These are phyloP conservation scores for Claviceps sp. DNA, from an alignment of 2,329 filamentous ascomycete genomes.

Conservation along the genomic window DNA sequence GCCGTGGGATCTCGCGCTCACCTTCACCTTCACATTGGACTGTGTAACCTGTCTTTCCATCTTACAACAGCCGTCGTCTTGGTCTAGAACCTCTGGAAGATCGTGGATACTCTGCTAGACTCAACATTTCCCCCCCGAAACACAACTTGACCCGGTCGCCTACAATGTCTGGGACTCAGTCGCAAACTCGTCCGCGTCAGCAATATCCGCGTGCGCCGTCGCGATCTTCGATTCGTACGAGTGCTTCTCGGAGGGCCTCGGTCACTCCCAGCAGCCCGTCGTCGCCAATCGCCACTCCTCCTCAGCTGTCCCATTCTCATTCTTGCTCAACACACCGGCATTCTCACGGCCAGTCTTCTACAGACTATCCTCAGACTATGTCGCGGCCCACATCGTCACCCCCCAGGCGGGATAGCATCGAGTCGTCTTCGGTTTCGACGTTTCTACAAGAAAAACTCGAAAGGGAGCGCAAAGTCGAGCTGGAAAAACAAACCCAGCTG, in stretches of 20 bases:
- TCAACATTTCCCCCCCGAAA: neutral
- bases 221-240: slow-evolving; percentile 30
- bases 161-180: slow-evolving; percentile 18
- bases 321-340: slow-evolving; percentile 25
- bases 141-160: neutral
- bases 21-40: neutral
- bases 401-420: slow-evolving; percentile 28
- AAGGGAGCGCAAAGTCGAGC: slow-evolving; percentile 35
- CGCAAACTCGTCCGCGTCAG: slow-evolving; percentile 12
- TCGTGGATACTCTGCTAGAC: neutral
- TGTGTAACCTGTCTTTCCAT: neutral
- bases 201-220: slow-evolving; percentile 30
- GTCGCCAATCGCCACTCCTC: slow-evolving; percentile 24
- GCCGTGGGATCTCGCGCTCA: neutral
- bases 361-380: slow-evolving; percentile 21
- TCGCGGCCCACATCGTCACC: slow-evolving; percentile 27
- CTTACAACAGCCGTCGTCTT: neutral
- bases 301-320: slow-evolving; percentile 21
- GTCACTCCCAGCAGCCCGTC: slow-evolving; percentile 29
- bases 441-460: slow-evolving; percentile 44
- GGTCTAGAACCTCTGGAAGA: neutral
- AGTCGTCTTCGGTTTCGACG: slow-evolving; percentile 31
- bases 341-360: slow-evolving; percentile 25
- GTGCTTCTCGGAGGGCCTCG: slow-evolving; percentile 25
- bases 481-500: slow-evolving; percentile 24